Base-by-base conservation (phyloP, 805 yeast species). In the Candida quercuum region DNA sequence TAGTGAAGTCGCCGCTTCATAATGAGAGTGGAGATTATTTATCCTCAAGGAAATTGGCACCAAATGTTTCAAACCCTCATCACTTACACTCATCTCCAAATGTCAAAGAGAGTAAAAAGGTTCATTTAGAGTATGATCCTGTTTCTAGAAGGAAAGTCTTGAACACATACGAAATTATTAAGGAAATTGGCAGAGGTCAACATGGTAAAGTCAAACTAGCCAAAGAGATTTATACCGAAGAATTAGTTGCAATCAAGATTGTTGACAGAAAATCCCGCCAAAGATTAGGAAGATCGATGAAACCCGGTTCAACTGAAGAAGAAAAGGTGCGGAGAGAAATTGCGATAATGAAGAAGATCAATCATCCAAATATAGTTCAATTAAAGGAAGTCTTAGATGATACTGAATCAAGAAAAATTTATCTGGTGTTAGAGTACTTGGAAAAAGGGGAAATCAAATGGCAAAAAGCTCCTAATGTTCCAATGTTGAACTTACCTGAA, bases 191-290 rank as follows among this genome's bases (percentile, higher is more conserved):
- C 10, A 71, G 85, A 25, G 99, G 99, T n/a, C 96, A 89, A 59
- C 98, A 91, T 61, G 98, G 99, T n/a, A 91, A 87, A 59, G 99
- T 93, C 30, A 93, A 93, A 58, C 69, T 93, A 15, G 99, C 95
- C 0, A 74, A 74, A 42, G 91, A 89, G 56, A 60, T 81, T 38
- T 68, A 73, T n/a, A 60, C 69, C 6, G 67, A 72, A 32, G 78
- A 73, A 46, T 65, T 76, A 23, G 95, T 87, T n/a, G 99, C 99
- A 4, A 88, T 93, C 39, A 93, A 93, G 57, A 86, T 93, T 36
- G 87, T 93, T 31, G 89, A 86, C 61, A 71, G 97, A 38, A 76
- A 76, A 35, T 77, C 74, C 2, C 66, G 74, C 33, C 79, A 77
- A 4, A 65, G 69, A 12, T 56, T 74, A 5, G 82, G 78, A 21